These are phyloP conservation scores for Blastobotrys attinorum DNA, from an alignment of 805 yeast genomes.

Conservation along the genomic window DNA sequence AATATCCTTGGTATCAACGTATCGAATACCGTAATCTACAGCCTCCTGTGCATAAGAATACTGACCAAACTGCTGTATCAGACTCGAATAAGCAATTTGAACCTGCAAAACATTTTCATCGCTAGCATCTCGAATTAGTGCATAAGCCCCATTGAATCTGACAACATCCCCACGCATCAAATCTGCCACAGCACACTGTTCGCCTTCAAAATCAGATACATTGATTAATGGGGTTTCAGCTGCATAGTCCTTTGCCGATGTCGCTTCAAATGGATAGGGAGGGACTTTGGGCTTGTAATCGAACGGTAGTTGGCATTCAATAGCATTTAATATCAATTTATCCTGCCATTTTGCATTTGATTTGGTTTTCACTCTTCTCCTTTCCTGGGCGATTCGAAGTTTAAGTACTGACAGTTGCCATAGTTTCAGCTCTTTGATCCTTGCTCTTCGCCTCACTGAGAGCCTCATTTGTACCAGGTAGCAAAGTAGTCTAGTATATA, in stretches of 20 bases:
- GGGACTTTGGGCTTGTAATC: constrained; percentile 5
- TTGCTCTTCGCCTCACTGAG: background rate
- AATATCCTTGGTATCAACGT: background rate
- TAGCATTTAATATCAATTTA: constrained; percentile 6
- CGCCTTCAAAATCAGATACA: background rate
- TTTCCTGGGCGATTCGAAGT: background rate
- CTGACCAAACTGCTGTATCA: too few relatives aligned
- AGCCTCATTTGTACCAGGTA: background rate
- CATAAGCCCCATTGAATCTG: background rate
- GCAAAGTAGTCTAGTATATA: too few relatives aligned
- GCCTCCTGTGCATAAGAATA: background rate
- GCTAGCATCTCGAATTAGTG: background rate
- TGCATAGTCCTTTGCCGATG: background rate
- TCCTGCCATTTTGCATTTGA: background rate
- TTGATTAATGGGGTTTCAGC: background rate
- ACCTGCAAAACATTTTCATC: background rate
- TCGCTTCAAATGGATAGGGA: constrained; percentile 5
- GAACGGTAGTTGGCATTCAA: constrained; percentile 12
- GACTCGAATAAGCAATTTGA: constrained; percentile 1
- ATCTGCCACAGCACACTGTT: background rate
- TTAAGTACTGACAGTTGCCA: background rate
- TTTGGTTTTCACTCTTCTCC: background rate
- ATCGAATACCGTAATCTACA: constrained; percentile 2
- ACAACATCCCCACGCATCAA: constrained; percentile 1
- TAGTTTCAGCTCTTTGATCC: background rate